Evolutionary conservation across 2,329 filamentous ascomycete genomes (phyloP), one percentile per base, ranked within the genome.

Genomic region (Hypoxylon rubiginosum): DNA sequence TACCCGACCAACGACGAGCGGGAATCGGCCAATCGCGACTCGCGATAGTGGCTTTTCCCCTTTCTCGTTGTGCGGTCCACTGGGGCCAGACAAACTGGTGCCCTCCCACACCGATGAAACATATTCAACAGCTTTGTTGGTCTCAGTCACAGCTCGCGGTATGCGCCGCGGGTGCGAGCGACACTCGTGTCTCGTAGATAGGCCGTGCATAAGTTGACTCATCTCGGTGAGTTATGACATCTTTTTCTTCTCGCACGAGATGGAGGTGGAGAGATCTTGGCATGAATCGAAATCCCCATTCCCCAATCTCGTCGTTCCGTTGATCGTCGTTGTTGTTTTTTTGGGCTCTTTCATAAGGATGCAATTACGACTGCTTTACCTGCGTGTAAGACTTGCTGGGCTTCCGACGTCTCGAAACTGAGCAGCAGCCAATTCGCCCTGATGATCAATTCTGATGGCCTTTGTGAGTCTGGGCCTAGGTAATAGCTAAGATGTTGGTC

Each of bases 281-380:
- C 39, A 19, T 19, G 2, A 10, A 3, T 43, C 39, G 17, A 43
- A 10, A 39, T n/a, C 39, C 13, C 39, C n/a, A 4, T 6, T 19
- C 13, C 39, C 19, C 39, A 43, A 19, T 19, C 39, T 41, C 36
- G 13, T 8, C 36, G n/a, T 41, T 6, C n/a, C 39, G 15, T 10
- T 34, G 32, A 10, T 34, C 36, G 36, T 41, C 11, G 39, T 30
- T 19, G 36, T 41, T 46, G 49, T 52, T 52, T 4, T 21, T 3
- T 36, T n/a, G n/a, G 34, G 6, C 34, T 36, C 55, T 45, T 62
- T 75, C 69, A 80, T 58, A 79, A 61, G 36, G 84, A 84, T 54
- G 87, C 85, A 77, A 91, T 90, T 45, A 91, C 82, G 58, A 93
- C 83, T 58, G 90, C 89, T 79, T 90, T 92, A 78, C 88, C 89